phyloP scores from a whole-genome alignment of 179 eudicot species.

The Vitellaria paradoxa region DNA sequence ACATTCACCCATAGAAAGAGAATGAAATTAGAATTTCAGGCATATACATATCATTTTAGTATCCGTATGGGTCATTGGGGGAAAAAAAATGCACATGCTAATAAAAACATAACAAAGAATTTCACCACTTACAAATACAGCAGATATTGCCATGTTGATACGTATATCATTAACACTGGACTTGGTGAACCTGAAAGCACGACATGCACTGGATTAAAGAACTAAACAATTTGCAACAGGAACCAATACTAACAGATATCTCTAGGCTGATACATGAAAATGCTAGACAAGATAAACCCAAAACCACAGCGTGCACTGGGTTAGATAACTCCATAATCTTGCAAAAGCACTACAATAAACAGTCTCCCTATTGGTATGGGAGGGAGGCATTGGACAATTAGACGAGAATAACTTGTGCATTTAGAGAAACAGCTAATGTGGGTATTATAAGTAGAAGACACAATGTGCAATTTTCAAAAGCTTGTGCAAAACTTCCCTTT shows the following conservation, averaged over 20 bases:
- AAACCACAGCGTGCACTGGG: constrained; percentile 14
- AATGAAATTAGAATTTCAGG: background rate
- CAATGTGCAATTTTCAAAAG: background rate
- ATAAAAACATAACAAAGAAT: background rate
- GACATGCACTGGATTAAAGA: constrained; percentile 8
- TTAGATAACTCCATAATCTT: background rate
- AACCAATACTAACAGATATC: constrained; percentile 35
- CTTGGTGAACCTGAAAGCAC: constrained; percentile 63
- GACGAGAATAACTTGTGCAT: too few relatives aligned
- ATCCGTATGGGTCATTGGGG: background rate
- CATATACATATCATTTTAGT: background rate
- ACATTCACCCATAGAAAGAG: background rate
- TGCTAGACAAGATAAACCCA: constrained; percentile 67
- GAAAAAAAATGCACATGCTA: background rate
- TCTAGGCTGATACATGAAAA: constrained; percentile 73
- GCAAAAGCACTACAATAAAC: background rate
- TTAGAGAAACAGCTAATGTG: too few relatives aligned
- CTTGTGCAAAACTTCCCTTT: background rate
- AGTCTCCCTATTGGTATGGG: too few relatives aligned
- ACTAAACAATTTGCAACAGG: background rate
- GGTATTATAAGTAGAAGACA: background rate
- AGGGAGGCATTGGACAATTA: too few relatives aligned
- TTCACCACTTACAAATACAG: constrained; percentile 78
- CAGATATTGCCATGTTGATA: constrained; percentile 87
- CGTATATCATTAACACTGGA: constrained; percentile 71